Evolutionary conservation across 352 stramenopile species (phyloP), one percentile per base, ranked within the genome.

Genomic region (Phytopythium aichiense): DNA sequence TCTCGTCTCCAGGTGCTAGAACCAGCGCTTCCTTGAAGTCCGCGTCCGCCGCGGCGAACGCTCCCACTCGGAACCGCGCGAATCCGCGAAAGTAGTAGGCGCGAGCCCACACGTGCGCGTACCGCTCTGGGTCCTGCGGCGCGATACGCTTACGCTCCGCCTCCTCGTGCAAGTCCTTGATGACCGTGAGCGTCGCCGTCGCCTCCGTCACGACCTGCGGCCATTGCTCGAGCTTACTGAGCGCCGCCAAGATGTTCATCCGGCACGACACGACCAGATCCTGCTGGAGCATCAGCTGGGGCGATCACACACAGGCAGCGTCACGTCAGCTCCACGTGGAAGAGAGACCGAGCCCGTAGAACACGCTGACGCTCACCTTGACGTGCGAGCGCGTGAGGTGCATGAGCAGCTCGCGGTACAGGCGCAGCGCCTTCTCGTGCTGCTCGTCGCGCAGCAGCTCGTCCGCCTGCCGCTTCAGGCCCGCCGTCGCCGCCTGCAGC

Each of bases 351-450:
- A 37, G 22, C 22, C 2, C 2, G 51, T n/a, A 6, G 12, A 20
- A 16, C 38, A 40, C 12, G 2, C 35, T 11, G 35, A 11, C 7
- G 2, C 63, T 15, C 16, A 82, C 76, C 60, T 79, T 75, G 60
- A 89, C 80, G 23, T 90, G 82, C 2, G 80, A 90, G 59, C 72
- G 76, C 53, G 79, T 88, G 28, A 91, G 67, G 45, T 88, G 76
- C 76, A 88, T 82, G 58, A 91, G 76, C 50, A 90, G 70, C 51
- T 88, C 82, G 23, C 77, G 76, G 61, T 91, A 91, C 45, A 89
- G 60, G 16, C 67, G 72, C 49, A 89, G 71, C 49, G 80, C 82
- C 60, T 84, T 68, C 35, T 83, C 70, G 52, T 79, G 72, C 31
- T 77, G 69, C 62, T 84, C 69, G 31, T 59, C 53, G 15, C 76